These are phyloP conservation scores for Populus hybrid DNA, from an alignment of 441 rosid genomes.

Conservation along the genomic window DNA sequence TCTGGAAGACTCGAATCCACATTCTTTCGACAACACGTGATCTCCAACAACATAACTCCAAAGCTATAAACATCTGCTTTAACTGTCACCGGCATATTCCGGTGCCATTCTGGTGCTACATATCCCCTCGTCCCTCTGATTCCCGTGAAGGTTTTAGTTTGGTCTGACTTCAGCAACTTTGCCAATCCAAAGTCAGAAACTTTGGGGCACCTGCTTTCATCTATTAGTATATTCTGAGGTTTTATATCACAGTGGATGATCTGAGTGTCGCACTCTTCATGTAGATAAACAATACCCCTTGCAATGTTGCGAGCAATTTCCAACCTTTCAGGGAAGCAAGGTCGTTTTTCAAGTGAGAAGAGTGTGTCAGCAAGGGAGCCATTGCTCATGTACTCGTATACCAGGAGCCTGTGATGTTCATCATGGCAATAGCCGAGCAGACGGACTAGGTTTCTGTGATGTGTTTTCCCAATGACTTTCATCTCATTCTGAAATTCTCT, in stretches of 20 bases:
- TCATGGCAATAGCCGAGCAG: too few species aligned
- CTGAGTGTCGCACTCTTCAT: conserved; percentile 36
- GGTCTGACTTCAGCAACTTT: conserved; percentile 23
- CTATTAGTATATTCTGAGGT: neutral
- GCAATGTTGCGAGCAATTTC: conserved; percentile 28
- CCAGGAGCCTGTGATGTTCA: too few species aligned
- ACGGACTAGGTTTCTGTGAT: too few species aligned
- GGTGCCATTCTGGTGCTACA: conserved; percentile 36
- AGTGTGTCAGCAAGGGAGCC: conserved; percentile 29
- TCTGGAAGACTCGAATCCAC: conserved; percentile 11
- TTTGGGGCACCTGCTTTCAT: too few species aligned
- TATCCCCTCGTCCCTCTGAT: conserved; percentile 33
- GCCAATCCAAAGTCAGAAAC: too few species aligned
- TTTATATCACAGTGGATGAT: conserved; percentile 39
- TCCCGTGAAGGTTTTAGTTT: conserved; percentile 22
- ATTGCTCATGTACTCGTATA: conserved; percentile 29
- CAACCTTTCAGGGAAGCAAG: conserved; percentile 18
- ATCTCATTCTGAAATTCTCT: too few species aligned
- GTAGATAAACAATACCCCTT: conserved; percentile 27
- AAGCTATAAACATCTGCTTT: conserved; percentile 39
- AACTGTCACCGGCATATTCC: conserved; percentile 18
- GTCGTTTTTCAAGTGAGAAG: conserved; percentile 14
- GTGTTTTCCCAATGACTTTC: too few species aligned
- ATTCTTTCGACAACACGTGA: conserved; percentile 22
- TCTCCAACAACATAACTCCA: conserved; percentile 33